Evolutionary conservation across 345 rosid genomes (phyloP).

Genomic region (Salix udensis): DNA sequence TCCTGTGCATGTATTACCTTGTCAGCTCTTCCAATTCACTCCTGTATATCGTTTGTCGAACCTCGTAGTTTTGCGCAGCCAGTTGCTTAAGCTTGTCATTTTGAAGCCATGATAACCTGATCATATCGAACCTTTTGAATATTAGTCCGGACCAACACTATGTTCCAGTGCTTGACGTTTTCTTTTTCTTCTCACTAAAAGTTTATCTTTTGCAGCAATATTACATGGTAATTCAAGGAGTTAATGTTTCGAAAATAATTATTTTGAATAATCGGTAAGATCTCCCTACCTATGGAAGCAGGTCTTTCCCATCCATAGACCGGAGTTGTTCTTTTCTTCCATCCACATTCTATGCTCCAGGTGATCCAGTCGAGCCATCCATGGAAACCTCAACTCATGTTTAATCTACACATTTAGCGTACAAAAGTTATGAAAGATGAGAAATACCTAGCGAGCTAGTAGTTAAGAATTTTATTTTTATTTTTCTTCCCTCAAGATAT

Average conservation of each 20-base stretch:
- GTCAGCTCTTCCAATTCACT: constrained; percentile 43
- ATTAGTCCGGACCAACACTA: background rate
- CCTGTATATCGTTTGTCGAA: constrained; percentile 42
- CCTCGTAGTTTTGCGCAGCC: constrained; percentile 34
- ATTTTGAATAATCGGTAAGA: too few species aligned
- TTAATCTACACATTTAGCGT: constrained; percentile 29
- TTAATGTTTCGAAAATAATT: too few species aligned
- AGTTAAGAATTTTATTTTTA: too few species aligned
- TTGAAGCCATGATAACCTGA: constrained; percentile 35
- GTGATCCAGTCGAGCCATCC: constrained; percentile 56
- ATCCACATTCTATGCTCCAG: constrained; percentile 61
- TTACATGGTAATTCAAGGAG: too few species aligned
- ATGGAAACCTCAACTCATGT: constrained; percentile 46
- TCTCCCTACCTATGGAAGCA: constrained; percentile 43
- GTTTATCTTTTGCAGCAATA: too few species aligned
- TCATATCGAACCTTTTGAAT: background rate
- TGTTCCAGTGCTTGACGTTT: background rate
- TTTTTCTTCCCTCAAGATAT: too few species aligned
- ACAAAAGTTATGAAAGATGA: background rate
- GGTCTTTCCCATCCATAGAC: constrained; percentile 44
- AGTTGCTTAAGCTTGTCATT: constrained; percentile 37
- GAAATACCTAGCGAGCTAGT: too few species aligned
- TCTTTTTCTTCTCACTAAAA: background rate
- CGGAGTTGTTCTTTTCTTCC: constrained; percentile 40
- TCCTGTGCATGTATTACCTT: constrained; percentile 23